Evolutionary conservation across 2,329 filamentous ascomycete genomes (phyloP).

Genomic region (Didymella exigua): DNA sequence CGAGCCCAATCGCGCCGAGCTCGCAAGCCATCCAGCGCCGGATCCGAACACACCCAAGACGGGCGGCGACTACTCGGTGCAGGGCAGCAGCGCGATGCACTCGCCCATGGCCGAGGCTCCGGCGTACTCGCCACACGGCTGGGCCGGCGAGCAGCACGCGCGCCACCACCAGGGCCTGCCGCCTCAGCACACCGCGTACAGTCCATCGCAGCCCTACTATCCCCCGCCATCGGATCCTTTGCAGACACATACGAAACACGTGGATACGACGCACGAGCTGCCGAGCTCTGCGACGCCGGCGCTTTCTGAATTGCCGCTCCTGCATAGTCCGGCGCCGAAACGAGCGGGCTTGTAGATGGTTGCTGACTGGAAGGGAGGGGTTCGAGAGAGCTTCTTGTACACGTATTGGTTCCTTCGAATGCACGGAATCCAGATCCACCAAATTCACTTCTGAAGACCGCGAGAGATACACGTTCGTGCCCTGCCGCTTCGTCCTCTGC

Average conservation of each 20-base stretch:
- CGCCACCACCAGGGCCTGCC: neutral
- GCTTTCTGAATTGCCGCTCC: constrained; percentile 1
- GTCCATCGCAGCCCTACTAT: neutral
- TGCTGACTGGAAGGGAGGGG: no score
- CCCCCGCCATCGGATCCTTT: neutral
- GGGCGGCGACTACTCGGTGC: neutral
- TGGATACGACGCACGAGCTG: constrained; percentile 2
- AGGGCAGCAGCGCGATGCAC: constrained; percentile 17
- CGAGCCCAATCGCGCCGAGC: neutral
- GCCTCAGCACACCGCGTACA: neutral
- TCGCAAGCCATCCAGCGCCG: neutral
- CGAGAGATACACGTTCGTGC: no score
- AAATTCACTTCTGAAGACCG: no score
- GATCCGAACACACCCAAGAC: neutral
- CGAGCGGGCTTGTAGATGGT: neutral
- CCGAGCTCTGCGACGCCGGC: neutral
- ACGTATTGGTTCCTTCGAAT: no score
- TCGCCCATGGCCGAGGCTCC: constrained; percentile 16
- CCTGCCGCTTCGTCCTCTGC: no score
- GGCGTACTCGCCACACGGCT: constrained; percentile 18
- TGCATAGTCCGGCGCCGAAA: constrained; percentile 6
- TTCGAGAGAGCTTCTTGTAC: no score
- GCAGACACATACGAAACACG: neutral
- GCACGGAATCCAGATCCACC: no score
- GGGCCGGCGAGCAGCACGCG: neutral